A percentile compares a stretch with the other conserved stretches of the same genome.
Evolutionary conservation across 495 filamentous ascomycete species (phyloP).

Genomic region (Lentithecium fluviatile): DNA sequence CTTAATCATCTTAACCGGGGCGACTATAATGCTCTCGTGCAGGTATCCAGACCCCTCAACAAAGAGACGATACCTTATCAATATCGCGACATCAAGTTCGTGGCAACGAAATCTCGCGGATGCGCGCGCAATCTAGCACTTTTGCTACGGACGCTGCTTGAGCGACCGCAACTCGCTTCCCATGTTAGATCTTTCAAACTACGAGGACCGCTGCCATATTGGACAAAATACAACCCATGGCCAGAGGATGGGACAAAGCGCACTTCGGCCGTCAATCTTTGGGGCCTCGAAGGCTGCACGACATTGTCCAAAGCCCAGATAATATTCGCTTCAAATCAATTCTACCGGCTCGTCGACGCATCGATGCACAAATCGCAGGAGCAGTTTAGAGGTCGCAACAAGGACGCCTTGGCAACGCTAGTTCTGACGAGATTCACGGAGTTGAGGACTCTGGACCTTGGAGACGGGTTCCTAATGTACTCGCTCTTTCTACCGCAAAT

Average conservation of each 20-base stretch:
- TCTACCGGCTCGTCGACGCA: slow-evolving; percentile 14
- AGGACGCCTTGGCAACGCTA: slow-evolving; percentile 14
- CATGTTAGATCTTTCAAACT: slow-evolving; percentile 14
- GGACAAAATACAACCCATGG: slow-evolving; percentile 15
- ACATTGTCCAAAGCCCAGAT: slow-evolving; percentile 9
- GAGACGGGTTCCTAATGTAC: slow-evolving; percentile 10
- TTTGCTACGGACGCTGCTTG: slow-evolving; percentile 17
- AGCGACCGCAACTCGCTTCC: slow-evolving; percentile 2
- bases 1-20: slow-evolving; percentile 5
- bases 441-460: slow-evolving; percentile 12
- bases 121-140: slow-evolving; percentile 13
- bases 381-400: slow-evolving; percentile 9
- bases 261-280: slow-evolving; percentile 5
- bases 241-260: background rate
- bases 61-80: slow-evolving; percentile 10
- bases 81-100: slow-evolving; percentile 11
- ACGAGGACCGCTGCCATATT: background rate
- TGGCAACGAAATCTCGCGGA: slow-evolving; percentile 10
- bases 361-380: slow-evolving; percentile 8
- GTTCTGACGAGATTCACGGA: slow-evolving; percentile 13
- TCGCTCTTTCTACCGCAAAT: slow-evolving; percentile 15
- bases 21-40: slow-evolving; percentile 12
- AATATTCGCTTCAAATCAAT: slow-evolving; percentile 12
- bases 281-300: slow-evolving; percentile 14
- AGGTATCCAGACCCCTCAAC: slow-evolving; percentile 6